Evolutionary conservation across 1,284 basidiomycete species (phyloP).

Genomic region (Retiboletus flavoniger): DNA sequence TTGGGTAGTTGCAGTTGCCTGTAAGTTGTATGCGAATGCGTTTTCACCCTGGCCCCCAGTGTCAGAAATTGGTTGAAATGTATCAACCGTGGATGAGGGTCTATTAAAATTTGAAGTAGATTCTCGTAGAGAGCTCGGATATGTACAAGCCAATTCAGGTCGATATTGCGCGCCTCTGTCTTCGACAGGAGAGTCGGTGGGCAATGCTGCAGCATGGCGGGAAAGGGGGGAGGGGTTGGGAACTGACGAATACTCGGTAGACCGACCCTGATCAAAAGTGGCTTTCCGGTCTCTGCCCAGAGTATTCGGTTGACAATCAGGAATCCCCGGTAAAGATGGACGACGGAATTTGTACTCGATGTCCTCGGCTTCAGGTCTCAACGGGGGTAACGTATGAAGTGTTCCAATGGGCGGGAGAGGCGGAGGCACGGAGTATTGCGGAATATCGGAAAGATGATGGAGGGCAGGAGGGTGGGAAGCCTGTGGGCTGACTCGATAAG

Average conservation of each 20-base stretch:
- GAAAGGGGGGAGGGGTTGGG: neutral
- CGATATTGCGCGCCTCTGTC: conserved; percentile 20
- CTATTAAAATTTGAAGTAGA: conserved; percentile 19
- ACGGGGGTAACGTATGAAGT: conserved; percentile 29
- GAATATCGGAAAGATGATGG: conserved; percentile 25
- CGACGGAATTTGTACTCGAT: conserved; percentile 35
- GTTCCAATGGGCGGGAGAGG: conserved; percentile 25
- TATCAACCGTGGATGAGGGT: conserved; percentile 18
- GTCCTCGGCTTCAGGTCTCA: conserved; percentile 29
- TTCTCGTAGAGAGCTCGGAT: conserved; percentile 21
- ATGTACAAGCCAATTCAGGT: conserved; percentile 18
- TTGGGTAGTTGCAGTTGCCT: conserved; percentile 1
- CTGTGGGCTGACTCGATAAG: conserved; percentile 22
- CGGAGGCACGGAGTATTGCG: conserved; percentile 30
- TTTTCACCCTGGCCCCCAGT: conserved; percentile 7
- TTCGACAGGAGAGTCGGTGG: conserved; percentile 9
- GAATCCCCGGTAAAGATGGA: conserved; percentile 26
- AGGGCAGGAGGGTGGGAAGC: conserved; percentile 23
- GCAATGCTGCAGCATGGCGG: conserved; percentile 5
- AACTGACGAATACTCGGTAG: conserved; percentile 13
- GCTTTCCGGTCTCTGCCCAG: conserved; percentile 17
- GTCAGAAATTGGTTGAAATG: conserved; percentile 15
- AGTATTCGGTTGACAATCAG: conserved; percentile 9
- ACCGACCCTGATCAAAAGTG: conserved; percentile 18
- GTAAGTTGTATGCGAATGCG: conserved; percentile 13